Evolutionary conservation across 2,329 filamentous ascomycete genomes (phyloP).

Genomic region (Aspergillus glaucus): DNA sequence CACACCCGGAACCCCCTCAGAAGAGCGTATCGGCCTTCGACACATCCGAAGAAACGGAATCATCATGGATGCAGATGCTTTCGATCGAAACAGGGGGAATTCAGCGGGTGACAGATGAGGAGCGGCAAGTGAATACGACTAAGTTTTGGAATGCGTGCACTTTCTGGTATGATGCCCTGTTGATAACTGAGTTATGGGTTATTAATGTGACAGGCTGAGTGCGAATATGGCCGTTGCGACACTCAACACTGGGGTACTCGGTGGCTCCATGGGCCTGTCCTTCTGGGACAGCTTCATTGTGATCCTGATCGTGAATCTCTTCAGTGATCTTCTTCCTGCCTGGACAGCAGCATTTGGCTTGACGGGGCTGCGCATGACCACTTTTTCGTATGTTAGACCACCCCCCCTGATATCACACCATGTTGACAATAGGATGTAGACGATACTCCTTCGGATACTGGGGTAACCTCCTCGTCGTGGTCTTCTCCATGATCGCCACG

Average conservation of each 20-base stretch:
- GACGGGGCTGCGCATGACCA: slow-evolving; percentile 32
- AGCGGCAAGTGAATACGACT: slow-evolving; percentile 16
- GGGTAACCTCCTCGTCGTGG: slow-evolving; percentile 31
- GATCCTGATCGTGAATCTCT: slow-evolving; percentile 28
- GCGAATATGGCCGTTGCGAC: slow-evolving; percentile 35
- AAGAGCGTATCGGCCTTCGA: not conserved
- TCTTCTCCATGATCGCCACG: slow-evolving; percentile 33
- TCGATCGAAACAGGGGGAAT: slow-evolving; percentile 19
- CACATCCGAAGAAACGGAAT: not conserved
- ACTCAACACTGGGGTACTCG: slow-evolving; percentile 27
- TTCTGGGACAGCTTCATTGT: slow-evolving; percentile 36
- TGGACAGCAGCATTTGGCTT: slow-evolving; percentile 29
- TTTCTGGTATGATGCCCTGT: slow-evolving; percentile 2
- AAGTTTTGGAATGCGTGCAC: slow-evolving; percentile 21
- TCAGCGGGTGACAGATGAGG: slow-evolving; percentile 16
- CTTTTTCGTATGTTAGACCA: slow-evolving; percentile 19
- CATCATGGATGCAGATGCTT: slow-evolving; percentile 12
- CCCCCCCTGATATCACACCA: not conserved
- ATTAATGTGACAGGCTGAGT: slow-evolving; percentile 22
- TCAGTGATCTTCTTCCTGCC: slow-evolving; percentile 23
- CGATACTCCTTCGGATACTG: slow-evolving; percentile 36
- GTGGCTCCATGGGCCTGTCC: slow-evolving; percentile 25
- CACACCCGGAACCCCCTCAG: not conserved
- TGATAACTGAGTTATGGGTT: not conserved
- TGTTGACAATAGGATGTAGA: slow-evolving; percentile 4